Conservation (phyloP, 805 yeast genomes). For the Millerozyma acaciae region DNA sequence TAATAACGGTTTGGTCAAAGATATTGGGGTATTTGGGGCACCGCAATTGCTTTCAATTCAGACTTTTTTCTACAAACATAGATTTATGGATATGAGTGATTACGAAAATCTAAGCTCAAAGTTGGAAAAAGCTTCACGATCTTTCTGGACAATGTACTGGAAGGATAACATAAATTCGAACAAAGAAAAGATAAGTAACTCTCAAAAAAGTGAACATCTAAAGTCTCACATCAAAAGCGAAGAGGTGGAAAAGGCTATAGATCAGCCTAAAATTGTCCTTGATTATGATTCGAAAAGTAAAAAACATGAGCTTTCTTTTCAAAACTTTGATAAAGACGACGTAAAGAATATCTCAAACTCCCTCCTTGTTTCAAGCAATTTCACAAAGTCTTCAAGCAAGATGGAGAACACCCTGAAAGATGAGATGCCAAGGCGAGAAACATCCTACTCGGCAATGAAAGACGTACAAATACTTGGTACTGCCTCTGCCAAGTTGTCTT, state of each 20-base stretch:
- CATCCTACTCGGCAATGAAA: conserved; percentile 17
- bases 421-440: no score
- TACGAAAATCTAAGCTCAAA: conserved; percentile 24
- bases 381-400: background rate
- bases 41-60: conserved; percentile 54
- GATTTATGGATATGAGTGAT: conserved; percentile 37
- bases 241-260: conserved; percentile 5
- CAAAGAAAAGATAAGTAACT: conserved; percentile 32
- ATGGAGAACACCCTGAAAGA: no score
- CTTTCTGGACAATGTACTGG: conserved; percentile 59
- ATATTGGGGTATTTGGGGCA: conserved; percentile 51
- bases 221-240: conserved; percentile 3
- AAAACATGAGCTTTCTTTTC: background rate
- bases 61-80: conserved; percentile 49
- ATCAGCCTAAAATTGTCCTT: conserved; percentile 3
- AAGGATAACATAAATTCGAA: conserved; percentile 34
- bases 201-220: conserved; percentile 31
- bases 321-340: background rate
- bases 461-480: conserved; percentile 53
- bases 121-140: conserved; percentile 29
- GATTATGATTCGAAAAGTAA: background rate
- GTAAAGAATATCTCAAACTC: background rate
- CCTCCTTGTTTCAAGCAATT: background rate
- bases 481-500: conserved; percentile 61
- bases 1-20: conserved; percentile 11